Conservation (phyloP, 1,284 basidiomycete genomes). For the Ceratobasidium sp. region DNA sequence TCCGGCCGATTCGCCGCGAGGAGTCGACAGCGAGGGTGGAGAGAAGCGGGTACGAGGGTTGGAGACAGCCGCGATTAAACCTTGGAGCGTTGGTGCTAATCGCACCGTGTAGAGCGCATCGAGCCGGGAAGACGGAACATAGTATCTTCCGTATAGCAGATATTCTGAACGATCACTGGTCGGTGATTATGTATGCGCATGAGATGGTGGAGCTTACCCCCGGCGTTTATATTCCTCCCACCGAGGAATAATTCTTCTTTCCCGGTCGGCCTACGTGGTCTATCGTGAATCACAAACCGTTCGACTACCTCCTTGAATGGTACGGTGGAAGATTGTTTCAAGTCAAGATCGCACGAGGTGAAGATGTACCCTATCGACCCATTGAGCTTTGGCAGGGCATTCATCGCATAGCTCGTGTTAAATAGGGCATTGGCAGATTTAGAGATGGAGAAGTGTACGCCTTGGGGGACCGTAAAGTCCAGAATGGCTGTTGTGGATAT, state of each 20-base stretch:
- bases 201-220: slow-evolving; percentile 59
- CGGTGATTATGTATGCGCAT: slow-evolving; percentile 43
- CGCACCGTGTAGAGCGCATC: slow-evolving; percentile 89
- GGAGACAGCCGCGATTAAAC: slow-evolving; percentile 73
- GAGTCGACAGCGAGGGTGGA: slow-evolving; percentile 47
- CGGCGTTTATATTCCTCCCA: slow-evolving; percentile 74
- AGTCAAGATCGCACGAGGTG: slow-evolving; percentile 77
- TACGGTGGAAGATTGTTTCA: slow-evolving; percentile 72
- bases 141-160: slow-evolving; percentile 89
- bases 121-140: slow-evolving; percentile 84
- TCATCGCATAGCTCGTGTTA: slow-evolving; percentile 89
- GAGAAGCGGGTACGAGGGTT: slow-evolving; percentile 58
- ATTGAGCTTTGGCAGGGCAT: slow-evolving; percentile 85
- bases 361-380: slow-evolving; percentile 95
- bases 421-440: slow-evolving; percentile 89
- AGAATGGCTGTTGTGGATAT: slow-evolving; percentile 66
- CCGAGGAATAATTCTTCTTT: slow-evolving; percentile 80
- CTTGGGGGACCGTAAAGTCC: slow-evolving; percentile 80
- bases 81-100: slow-evolving; percentile 72
- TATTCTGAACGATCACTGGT: slow-evolving; percentile 63
- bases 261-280: slow-evolving; percentile 73
- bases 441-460: slow-evolving; percentile 80
- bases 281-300: slow-evolving; percentile 78
- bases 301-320: slow-evolving; percentile 89
- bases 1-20: slow-evolving; percentile 53